Evolutionary conservation across 345 rosid genomes (phyloP).

Genomic region (Litchi chinensis): DNA sequence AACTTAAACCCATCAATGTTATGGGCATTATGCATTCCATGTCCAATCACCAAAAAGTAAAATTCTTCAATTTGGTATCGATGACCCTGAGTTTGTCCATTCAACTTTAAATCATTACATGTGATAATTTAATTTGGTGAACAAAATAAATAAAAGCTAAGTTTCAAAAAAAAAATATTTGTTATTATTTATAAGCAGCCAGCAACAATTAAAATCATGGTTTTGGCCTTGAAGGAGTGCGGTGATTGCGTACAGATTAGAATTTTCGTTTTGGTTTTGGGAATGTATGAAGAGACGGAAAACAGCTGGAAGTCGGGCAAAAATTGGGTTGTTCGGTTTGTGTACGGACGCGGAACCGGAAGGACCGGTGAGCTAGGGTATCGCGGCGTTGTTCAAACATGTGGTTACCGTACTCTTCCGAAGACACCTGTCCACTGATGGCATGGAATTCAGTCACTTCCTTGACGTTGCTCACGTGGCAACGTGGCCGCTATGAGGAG

Average conservation of each 20-base stretch:
- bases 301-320: background rate
- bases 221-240: background rate
- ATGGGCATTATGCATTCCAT: conserved; percentile 22
- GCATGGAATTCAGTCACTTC: background rate
- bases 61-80: too few species aligned
- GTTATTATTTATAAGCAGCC: too few species aligned
- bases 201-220: background rate
- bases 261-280: too few species aligned
- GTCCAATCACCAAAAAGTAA: conserved; percentile 13
- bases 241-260: background rate
- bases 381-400: background rate
- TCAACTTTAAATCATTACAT: too few species aligned
- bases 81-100: too few species aligned
- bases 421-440: conserved; percentile 18
- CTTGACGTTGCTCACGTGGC: conserved; percentile 5
- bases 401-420: background rate
- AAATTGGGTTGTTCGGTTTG: background rate
- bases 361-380: background rate
- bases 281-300: background rate
- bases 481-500: background rate
- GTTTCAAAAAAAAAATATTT: too few species aligned
- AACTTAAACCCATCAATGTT: conserved; percentile 23
- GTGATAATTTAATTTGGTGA: too few species aligned
- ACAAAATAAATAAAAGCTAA: too few species aligned
- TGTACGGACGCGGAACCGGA: conserved; percentile 5